phyloP scores from a whole-genome alignment of 2,329 filamentous ascomycete genomes.

The Eutypa lata region DNA sequence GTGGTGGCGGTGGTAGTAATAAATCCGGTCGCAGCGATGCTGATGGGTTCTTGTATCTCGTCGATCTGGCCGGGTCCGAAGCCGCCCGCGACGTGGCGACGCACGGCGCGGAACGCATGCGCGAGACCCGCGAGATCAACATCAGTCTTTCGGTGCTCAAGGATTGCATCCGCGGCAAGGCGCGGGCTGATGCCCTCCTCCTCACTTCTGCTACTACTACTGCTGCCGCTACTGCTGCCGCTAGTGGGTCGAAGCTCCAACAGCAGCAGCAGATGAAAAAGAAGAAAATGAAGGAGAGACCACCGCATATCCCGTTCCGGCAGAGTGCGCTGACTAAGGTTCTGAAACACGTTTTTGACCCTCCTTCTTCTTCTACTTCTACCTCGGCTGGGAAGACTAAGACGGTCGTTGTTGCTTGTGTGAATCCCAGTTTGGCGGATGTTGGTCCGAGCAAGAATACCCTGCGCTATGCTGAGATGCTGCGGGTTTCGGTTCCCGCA shows the following conservation, averaged over 20 bases:
- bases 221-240: no score
- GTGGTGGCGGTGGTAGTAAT: no score
- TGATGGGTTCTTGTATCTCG: conserved; percentile 43
- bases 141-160: conserved; percentile 47
- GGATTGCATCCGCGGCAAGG: conserved; percentile 48
- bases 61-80: conserved; percentile 42
- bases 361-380: conserved; percentile 8
- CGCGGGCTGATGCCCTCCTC: conserved; percentile 28
- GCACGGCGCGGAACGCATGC: conserved; percentile 42
- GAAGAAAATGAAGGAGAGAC: conserved; percentile 18
- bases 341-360: conserved; percentile 48
- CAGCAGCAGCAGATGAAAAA: no score
- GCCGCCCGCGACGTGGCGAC: conserved; percentile 38
- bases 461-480: conserved; percentile 45
- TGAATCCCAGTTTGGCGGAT: conserved; percentile 45
- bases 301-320: conserved; percentile 42
- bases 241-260: no score
- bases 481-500: conserved; percentile 36
- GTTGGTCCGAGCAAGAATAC: conserved; percentile 45
- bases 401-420: conserved; percentile 44
- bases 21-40: conserved; percentile 24
- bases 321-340: conserved; percentile 45
- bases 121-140: conserved; percentile 46
- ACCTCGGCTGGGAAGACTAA: conserved; percentile 29
- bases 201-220: no score